Evolutionary conservation across 2,329 filamentous ascomycete genomes (phyloP).

Genomic region (Colletotrichum karsti): DNA sequence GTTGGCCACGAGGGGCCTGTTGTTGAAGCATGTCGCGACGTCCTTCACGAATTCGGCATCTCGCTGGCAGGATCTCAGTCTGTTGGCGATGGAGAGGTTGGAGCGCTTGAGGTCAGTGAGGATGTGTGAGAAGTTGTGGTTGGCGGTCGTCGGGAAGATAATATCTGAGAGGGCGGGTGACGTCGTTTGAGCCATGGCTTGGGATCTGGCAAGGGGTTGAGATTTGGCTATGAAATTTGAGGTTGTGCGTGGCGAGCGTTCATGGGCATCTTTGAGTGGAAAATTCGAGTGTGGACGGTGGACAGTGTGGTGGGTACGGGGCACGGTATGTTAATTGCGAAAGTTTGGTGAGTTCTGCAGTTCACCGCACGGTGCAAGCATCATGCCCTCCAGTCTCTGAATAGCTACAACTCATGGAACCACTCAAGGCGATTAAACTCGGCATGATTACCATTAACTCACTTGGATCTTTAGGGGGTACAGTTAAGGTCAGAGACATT

Average conservation of each 20-base stretch:
- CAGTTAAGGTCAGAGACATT: not conserved
- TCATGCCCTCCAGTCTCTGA: too few species aligned
- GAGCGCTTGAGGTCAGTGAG: constrained; percentile 79
- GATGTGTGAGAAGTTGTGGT: constrained; percentile 73
- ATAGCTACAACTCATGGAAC: too few species aligned
- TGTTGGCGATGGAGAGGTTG: constrained; percentile 82
- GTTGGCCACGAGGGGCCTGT: constrained; percentile 84
- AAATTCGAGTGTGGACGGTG: not conserved
- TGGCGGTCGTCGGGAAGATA: constrained; percentile 59
- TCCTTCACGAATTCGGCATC: constrained; percentile 79
- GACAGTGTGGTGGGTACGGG: not conserved
- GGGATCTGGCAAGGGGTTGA: not conserved
- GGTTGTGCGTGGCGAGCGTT: not conserved
- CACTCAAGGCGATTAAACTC: too few species aligned
- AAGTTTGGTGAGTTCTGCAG: too few species aligned
- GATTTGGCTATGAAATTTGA: not conserved
- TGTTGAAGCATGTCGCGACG: constrained; percentile 63
- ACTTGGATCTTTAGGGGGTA: too few species aligned
- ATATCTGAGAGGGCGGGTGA: constrained; percentile 46
- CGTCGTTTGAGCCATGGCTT: constrained; percentile 3
- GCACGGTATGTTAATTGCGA: not conserved
- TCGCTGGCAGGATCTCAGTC: constrained; percentile 78
- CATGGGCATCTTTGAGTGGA: not conserved
- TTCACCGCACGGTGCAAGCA: too few species aligned
- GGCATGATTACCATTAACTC: too few species aligned